Percentiles rank a stretch among this genome's conserved stretches.
These are phyloP conservation scores for Poterioochromonas sp. DNA, from an alignment of 352 stramenopile species.

Conservation along the genomic window DNA sequence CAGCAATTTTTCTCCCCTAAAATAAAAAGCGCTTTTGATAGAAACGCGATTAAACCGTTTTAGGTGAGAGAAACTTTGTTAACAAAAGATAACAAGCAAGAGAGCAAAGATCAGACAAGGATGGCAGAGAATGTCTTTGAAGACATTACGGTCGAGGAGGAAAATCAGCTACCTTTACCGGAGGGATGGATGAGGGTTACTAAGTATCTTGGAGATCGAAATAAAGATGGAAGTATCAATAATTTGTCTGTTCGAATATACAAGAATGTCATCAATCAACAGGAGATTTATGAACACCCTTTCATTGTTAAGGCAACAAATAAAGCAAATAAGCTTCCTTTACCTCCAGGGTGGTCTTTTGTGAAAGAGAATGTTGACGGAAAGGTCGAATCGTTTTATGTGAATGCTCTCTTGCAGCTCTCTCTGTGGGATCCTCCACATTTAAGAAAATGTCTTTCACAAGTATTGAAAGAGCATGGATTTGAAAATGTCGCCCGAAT, in stretches of 20 bases:
- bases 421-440: conserved; percentile 20
- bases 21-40: no score
- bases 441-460: not conserved
- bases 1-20: no score
- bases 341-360: conserved; percentile 17
- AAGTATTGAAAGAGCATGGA: not conserved
- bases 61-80: no score
- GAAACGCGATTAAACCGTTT: no score
- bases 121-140: not conserved
- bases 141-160: conserved; percentile 15
- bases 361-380: not conserved
- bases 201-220: not conserved
- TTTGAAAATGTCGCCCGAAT: no score
- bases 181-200: conserved; percentile 6
- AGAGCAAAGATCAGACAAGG: not conserved
- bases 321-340: not conserved
- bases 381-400: not conserved
- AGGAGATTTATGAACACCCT: conserved; percentile 11
- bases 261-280: not conserved
- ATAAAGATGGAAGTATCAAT: no score
- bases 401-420: not conserved
- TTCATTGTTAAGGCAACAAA: not conserved
- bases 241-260: not conserved
- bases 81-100: no score
- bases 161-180: conserved; percentile 15